Conservation (phyloP, 73 alveolate genomes). For the Tetrahymena thermophila region DNA sequence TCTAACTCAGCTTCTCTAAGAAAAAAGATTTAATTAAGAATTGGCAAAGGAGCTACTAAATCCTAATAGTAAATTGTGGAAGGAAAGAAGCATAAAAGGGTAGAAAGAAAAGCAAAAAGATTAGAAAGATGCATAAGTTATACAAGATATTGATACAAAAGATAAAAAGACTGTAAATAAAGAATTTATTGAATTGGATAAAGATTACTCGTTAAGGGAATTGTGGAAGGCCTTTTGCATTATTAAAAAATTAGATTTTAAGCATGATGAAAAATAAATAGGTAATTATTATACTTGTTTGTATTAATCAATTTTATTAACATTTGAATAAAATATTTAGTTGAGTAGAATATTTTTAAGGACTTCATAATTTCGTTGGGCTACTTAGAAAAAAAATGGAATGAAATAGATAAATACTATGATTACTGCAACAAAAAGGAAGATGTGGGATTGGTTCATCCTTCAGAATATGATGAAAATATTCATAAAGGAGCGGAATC, state of each 20-base stretch:
- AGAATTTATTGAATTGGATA: background rate
- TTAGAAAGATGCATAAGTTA: background rate
- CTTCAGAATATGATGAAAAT: background rate
- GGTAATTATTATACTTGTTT: background rate
- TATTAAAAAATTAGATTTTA: background rate
- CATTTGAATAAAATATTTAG: background rate
- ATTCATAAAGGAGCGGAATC: background rate
- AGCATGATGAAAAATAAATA: background rate
- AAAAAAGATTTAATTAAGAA: background rate
- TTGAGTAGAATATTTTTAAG: background rate
- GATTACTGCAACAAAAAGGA: background rate
- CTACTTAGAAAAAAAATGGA: background rate
- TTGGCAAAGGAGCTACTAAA: background rate
- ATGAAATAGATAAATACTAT: background rate
- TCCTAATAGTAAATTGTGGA: background rate
- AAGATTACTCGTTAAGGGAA: background rate
- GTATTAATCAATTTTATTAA: background rate
- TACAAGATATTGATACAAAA: background rate
- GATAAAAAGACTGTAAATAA: background rate
- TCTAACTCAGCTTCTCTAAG: background rate
- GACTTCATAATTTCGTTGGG: background rate
- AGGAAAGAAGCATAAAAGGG: background rate
- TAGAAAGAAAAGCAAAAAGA: background rate
- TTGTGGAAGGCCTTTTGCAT: background rate
- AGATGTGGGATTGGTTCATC: background rate